Evolutionary conservation across 164 flowering plant species (phyloP).

Genomic region (Kalanchoe fedtschenkoi): DNA sequence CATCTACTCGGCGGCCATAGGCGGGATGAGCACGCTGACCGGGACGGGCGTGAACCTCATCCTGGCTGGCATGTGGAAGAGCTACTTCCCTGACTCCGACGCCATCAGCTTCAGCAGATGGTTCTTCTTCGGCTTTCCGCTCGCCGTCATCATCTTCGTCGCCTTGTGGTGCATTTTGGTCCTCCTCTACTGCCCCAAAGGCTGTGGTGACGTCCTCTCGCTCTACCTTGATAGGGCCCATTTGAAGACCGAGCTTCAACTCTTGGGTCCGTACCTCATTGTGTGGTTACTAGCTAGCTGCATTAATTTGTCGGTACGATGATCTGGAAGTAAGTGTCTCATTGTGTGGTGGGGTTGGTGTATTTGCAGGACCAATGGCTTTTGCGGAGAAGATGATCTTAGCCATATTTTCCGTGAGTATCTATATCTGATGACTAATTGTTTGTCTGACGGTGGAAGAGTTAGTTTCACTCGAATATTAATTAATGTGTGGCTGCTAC

Average conservation of each 20-base stretch:
- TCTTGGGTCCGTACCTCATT: no score
- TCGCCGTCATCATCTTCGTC: constrained; percentile 57
- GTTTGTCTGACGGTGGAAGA: no score
- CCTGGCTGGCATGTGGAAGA: constrained; percentile 92
- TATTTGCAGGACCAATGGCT: constrained; percentile 65
- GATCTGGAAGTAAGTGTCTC: no score
- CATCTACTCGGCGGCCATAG: constrained; percentile 54
- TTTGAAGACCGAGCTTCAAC: constrained; percentile 57
- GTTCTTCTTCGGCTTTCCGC: constrained; percentile 72
- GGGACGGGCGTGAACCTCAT: constrained; percentile 94
- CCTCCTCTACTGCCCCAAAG: constrained; percentile 38
- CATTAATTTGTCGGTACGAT: no score
- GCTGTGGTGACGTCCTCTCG: constrained; percentile 32
- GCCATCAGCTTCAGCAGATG: constrained; percentile 70
- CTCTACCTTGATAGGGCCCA: constrained; percentile 59
- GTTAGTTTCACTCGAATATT: no score
- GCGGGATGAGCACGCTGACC: constrained; percentile 86
- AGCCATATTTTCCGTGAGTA: constrained; percentile 55
- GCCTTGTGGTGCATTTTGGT: constrained; percentile 65
- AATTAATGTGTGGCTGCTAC: no score
- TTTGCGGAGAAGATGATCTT: constrained; percentile 85
- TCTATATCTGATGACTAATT: not conserved
- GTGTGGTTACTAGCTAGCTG: no score
- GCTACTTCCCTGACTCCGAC: constrained; percentile 54
- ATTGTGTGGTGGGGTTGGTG: not conserved